Evolutionary conservation across 441 rosid genomes (phyloP).

Genomic region (Iberis amara): DNA sequence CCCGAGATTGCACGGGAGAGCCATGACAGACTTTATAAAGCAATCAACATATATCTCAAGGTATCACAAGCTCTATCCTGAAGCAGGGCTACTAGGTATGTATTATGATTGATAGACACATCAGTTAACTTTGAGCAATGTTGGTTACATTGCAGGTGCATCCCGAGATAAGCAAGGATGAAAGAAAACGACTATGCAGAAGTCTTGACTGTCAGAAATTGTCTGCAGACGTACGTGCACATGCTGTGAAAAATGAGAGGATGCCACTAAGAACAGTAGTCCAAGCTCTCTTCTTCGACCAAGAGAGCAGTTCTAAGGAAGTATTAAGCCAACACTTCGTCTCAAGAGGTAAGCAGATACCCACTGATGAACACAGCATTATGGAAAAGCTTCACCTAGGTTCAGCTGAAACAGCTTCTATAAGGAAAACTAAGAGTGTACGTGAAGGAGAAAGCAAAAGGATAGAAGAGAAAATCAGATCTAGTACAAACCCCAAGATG

Average conservation of each 20-base stretch:
- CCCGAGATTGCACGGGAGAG: conserved; percentile 60
- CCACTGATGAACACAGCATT: conserved; percentile 20
- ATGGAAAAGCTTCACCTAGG: conserved; percentile 39
- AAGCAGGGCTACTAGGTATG: neutral
- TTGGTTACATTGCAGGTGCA: conserved; percentile 54
- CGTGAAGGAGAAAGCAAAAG: conserved; percentile 36
- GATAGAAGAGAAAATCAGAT: conserved; percentile 35
- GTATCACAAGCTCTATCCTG: conserved; percentile 29
- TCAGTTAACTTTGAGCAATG: conserved; percentile 1
- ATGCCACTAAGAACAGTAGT: conserved; percentile 93
- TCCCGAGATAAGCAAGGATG: conserved; percentile 73
- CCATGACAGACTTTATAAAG: conserved; percentile 86
- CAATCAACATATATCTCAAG: conserved; percentile 83
- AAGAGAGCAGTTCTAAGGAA: conserved; percentile 50
- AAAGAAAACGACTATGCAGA: conserved; percentile 74
- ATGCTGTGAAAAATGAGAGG: conserved; percentile 89
- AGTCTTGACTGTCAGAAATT: conserved; percentile 82
- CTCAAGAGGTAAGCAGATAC: conserved; percentile 37
- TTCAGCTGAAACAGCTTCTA: conserved; percentile 39
- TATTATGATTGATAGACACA: conserved; percentile 9
- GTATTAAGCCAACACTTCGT: conserved; percentile 31
- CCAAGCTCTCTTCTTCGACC: conserved; percentile 88
- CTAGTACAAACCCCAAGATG: conserved; percentile 25
- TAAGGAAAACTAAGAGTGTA: conserved; percentile 32
- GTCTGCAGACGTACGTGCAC: conserved; percentile 79